Conservation (phyloP, 176 grass and related monocot genomes). For the Zea mays region Zm-B73-REFERENCE-NAM-5.0 NC_050102.1:161375501-161376000, state of each 20-base stretch:
- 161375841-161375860: background rate
- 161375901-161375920: background rate
- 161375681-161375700: background rate
- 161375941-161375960: background rate
- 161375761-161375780: background rate
- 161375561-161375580: too few species aligned
- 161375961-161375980: background rate
- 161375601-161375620: too few species aligned
- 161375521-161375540: too few species aligned
- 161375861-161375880: background rate
- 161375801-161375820: background rate
- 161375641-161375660: too few species aligned
- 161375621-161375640: too few species aligned
- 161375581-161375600: too few species aligned
- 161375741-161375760: background rate
- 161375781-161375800: background rate
- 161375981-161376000: background rate
- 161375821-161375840: background rate
- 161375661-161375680: background rate
- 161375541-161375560: too few species aligned
- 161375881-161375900: background rate
- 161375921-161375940: background rate
- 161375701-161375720: background rate
- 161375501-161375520: too few species aligned
- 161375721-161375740: background rate